Evolutionary conservation across 257 asterid species (phyloP), one percentile per base, ranked within the genome.

Genomic region (Capsicum pubescens): DNA sequence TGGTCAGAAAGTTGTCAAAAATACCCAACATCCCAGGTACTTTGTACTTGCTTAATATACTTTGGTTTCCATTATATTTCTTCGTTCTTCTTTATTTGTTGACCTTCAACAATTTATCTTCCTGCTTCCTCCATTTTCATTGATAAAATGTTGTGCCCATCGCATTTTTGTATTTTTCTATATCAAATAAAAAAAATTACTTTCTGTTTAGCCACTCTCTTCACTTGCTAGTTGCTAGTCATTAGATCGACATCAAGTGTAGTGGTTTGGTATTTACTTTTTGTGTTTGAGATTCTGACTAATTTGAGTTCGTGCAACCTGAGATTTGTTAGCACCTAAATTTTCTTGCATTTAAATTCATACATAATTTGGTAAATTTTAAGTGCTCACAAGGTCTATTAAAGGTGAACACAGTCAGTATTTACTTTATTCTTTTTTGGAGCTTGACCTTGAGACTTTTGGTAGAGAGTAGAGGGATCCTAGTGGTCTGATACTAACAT

Each of bases 11-110:
- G 98, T 94, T 72, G 99, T 95, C 79, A 95, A 95, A 91, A 92
- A 95, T 91, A 94, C 99, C 72, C 96, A 93, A 85, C 98, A 94
- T 89, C 99, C 99, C 52, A 94, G 99, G 99, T 95, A 57, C 26
- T 26, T 26, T 26, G 32, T 26, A 26, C 32, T 26, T 26, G 32
- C 32, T 21, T 7, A 7, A 11, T 2, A 50, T 56, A 21, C 70
- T 55, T 82, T 9, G 15, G 52, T 68, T 59, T 36, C 68, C 26
- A 10, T 52, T 52, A 8, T 3, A 39, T 39, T 39, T 4, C 44
- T 39, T 39, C 44, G 6, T 79, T 14, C 11, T 46, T 19, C 39
- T 21, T 35, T 21, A 26, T 52, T 86, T 81, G 39, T 21, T 17
- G 14, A 70, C 12, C 58, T 81, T 64, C 61, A 63, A 63, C 84